Evolutionary conservation across 1,284 basidiomycete species (phyloP), one percentile per base, ranked within the genome.

Genomic region (Phlebopus sp.): DNA sequence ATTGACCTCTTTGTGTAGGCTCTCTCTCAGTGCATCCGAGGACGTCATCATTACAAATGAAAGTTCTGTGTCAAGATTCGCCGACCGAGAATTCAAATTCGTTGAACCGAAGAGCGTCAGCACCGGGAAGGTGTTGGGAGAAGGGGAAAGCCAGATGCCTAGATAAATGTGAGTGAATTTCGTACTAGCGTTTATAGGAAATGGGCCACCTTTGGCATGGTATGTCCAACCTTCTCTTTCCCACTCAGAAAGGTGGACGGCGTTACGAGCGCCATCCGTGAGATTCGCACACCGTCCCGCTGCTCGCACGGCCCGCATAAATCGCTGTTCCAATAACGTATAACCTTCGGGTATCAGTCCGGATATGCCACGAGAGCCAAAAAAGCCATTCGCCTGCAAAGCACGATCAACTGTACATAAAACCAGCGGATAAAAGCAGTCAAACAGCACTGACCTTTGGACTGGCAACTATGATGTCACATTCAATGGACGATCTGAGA

Each of bases 261-360:
- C 79, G 15, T 69, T 63, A 39, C 50, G 30, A 31, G 8, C 27
- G 11, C 68, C 69, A 23, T 60, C 48, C 55, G 53, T 23, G 31
- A 57, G 55, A 46, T 67, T 55, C 77, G 82, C 82, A 11, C 69
- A 64, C 50, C 81, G 69, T 21, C 76, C 77, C 18, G 78, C 74
- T 40, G 61, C 64, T 39, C 70, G 67, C 27, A 90, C 81, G 19
- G 84, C 81, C 30, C 67, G 68, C 83, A 93, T 91, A 64, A 97
- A 97, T 31, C 81, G 76, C 50, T 86, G 79, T 63, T 97, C 92
- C 41, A 95, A 77, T 23, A 91, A 70, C 0, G 94, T 97, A 64
- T 99, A 99, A 0, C 86, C 96, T 61, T 96, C 93, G 4, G 97
- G 97, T 54, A 99, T 94, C 50, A 92, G 81, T 14, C 91, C 85